Base-by-base conservation (phyloP, 106 monocot species). In the Posidonia australis region DNA sequence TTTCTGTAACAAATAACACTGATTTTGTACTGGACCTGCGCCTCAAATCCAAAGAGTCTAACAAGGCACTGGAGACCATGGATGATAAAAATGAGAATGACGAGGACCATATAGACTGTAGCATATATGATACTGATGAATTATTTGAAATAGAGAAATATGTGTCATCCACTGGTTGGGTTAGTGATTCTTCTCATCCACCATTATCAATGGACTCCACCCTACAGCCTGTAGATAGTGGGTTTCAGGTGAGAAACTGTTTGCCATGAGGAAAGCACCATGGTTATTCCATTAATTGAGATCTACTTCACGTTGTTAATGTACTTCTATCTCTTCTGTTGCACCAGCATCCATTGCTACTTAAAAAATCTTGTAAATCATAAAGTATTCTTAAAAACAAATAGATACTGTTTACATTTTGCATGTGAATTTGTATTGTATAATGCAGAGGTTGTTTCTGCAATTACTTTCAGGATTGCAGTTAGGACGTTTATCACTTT, bases 1-100 rank as follows among this genome's bases (percentile, higher is more conserved):
- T 88, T 65, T 83, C 78, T 67, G 77, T 91, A 46, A 83, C 76
- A 57, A 98, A 98, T 65, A 88, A 85, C 32, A 98, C 98, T 16
- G 80, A 81, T 76, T 83, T 81, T 70, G 24, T 44, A 42, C 46
- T 98, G 69, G 85, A 84, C 44, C 29, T 98, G 46, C 61, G 70
- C 26, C 79, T 98, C 17, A 83, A 85, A 64, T 74, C 83, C 31
- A 77, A 66, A 71, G 46, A 29, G 42, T 70, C 49, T 54, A 46
- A 16, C 58, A 70, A 72, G 48, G 64, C 54, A 45, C 41, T 23
- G 29, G 63, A 36, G 20, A 23, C 62, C 22, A 19, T 60, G 13
- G 70, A 62, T 51, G 31, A 70, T 44, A 60, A 29, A 44, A 27
- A 46, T 64, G 70, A 70, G 19, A 28, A 47, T 67, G 54, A 28